phyloP scores from a whole-genome alignment of 441 rosid species.

The Viola pubescens region DNA sequence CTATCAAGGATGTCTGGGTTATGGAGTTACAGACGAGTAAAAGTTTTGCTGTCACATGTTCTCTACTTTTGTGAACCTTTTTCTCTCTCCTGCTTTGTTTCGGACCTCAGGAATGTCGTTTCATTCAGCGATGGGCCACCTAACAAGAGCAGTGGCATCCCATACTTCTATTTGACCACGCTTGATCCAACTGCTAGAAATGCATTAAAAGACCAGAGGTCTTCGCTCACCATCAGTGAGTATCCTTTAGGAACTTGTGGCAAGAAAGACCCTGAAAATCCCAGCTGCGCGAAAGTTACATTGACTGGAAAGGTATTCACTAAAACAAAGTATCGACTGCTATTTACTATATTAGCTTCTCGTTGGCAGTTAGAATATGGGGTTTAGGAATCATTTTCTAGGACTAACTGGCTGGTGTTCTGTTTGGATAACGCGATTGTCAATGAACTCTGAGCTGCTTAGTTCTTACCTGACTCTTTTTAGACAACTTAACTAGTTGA shows the following conservation, averaged over 20 bases:
- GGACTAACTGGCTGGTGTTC: not conserved
- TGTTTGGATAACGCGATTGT: not conserved
- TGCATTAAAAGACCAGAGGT: constrained; percentile 61
- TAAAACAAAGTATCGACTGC: not conserved
- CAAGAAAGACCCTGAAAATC: constrained; percentile 74
- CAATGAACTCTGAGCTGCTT: not conserved
- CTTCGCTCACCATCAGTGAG: constrained; percentile 79
- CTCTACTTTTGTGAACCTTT: not conserved
- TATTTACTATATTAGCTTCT: not conserved
- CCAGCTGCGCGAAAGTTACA: constrained; percentile 77
- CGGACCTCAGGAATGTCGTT: constrained; percentile 65
- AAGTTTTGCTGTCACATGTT: not conserved
- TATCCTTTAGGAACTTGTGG: constrained; percentile 84
- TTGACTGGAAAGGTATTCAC: constrained; percentile 69
- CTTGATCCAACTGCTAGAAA: constrained; percentile 90
- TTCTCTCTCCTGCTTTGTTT: not conserved
- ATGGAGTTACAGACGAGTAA: not conserved
- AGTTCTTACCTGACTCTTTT: not conserved
- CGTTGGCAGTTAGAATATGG: not conserved
- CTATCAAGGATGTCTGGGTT: too few species aligned
- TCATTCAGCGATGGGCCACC: constrained; percentile 86
- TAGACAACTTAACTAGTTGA: not conserved
- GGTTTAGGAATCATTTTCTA: not conserved
- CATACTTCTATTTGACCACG: constrained; percentile 79
- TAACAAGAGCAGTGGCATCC: constrained; percentile 54